Evolutionary conservation across 495 filamentous ascomycete genomes (phyloP).

Genomic region (Chaetomium cochliodes): DNA sequence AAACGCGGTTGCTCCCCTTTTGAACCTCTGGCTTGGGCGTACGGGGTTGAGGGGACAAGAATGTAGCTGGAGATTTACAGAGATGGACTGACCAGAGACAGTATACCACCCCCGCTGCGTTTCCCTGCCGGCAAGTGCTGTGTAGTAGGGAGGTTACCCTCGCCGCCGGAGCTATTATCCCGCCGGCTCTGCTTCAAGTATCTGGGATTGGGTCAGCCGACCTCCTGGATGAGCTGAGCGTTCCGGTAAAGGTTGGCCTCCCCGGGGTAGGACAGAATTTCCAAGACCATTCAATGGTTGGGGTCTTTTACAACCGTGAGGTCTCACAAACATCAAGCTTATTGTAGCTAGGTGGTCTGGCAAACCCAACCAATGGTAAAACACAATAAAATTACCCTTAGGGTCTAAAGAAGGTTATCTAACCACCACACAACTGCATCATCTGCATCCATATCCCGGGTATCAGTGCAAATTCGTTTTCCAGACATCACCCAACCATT

Average conservation of each 20-base stretch:
- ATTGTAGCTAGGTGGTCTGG: background rate
- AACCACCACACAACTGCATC: background rate
- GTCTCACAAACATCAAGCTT: background rate
- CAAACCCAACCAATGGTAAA: background rate
- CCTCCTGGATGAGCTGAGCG: conserved; percentile 48
- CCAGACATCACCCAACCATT: background rate
- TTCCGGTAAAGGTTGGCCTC: conserved; percentile 52
- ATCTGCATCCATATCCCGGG: conserved; percentile 11
- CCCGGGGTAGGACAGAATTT: conserved; percentile 64
- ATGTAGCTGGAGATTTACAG: background rate
- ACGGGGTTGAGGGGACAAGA: conserved; percentile 17
- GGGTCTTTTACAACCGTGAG: conserved; percentile 46
- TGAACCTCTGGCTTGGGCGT: conserved; percentile 31
- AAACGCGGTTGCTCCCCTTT: conserved; percentile 36
- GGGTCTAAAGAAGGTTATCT: conserved; percentile 1
- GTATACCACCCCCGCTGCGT: conserved; percentile 21
- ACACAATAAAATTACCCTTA: background rate
- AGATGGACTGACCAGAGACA: background rate
- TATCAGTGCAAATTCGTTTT: conserved; percentile 9
- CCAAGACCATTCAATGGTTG: conserved; percentile 61
- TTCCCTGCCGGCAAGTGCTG: conserved; percentile 13
- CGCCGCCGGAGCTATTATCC: conserved; percentile 58
- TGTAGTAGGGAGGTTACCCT: conserved; percentile 59
- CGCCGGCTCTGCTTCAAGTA: conserved; percentile 61
- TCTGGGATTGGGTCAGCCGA: conserved; percentile 57